These are phyloP conservation scores for Trypanosoma boissoni DNA, from an alignment of 208 protist genomes.

Conservation along the genomic window DNA sequence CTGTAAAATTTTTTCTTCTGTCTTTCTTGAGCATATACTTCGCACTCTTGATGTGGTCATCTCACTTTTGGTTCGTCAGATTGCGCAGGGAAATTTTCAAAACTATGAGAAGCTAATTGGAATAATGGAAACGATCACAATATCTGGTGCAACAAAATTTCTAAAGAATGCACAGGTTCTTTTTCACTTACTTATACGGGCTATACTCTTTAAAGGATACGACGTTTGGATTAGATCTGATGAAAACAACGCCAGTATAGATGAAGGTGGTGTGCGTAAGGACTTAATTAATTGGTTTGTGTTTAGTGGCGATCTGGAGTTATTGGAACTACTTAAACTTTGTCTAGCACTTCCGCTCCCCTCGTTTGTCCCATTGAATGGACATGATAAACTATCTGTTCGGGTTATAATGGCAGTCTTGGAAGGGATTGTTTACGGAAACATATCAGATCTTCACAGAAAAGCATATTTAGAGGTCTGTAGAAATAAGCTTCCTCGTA, in stretches of 20 bases:
- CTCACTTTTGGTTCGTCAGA: constrained; percentile 5
- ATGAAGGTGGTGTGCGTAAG: background rate
- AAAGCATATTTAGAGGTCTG: constrained; percentile 21
- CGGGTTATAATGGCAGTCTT: constrained; percentile 16
- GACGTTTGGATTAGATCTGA: constrained; percentile 23
- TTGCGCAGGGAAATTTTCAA: constrained; percentile 21
- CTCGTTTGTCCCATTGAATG: constrained; percentile 1
- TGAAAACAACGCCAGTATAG: no score
- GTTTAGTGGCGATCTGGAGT: constrained; percentile 7
- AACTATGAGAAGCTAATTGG: constrained; percentile 6
- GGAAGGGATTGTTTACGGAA: constrained; percentile 21
- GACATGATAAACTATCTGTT: constrained; percentile 16
- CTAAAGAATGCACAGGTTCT: constrained; percentile 33
- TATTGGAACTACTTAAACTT: constrained; percentile 22
- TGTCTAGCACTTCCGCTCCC: constrained; percentile 11
- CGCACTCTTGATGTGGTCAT: constrained; percentile 10
- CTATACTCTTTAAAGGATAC: constrained; percentile 11
- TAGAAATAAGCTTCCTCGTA: constrained; percentile 14
- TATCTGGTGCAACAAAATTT: constrained; percentile 16
- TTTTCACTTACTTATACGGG: constrained; percentile 18
- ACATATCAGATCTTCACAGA: constrained; percentile 7
- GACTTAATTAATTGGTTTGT: constrained; percentile 21
- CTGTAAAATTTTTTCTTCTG: background rate
- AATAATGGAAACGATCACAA: constrained; percentile 25
- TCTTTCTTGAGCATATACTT: constrained; percentile 8